These are phyloP conservation scores for Circinella minor DNA, from an alignment of 371 early-diverging fungal species.

Conservation along the genomic window DNA sequence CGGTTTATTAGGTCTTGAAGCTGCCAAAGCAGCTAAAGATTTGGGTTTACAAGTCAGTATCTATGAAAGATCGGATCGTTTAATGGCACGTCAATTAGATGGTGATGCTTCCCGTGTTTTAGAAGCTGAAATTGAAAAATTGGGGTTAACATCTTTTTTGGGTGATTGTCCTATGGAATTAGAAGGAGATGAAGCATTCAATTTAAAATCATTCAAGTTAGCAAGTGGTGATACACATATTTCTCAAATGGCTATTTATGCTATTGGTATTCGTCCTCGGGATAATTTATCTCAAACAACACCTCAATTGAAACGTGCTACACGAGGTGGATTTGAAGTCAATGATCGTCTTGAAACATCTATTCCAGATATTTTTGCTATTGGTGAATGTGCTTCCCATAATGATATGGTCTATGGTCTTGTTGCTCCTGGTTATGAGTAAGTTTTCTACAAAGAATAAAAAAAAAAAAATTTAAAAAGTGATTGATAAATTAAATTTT, in stretches of 20 bases:
- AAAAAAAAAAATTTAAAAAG: too few relatives aligned
- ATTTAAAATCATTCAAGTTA: conserved; percentile 13
- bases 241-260: conserved; percentile 60
- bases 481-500: too few relatives aligned
- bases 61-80: conserved; percentile 56
- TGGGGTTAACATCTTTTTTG: conserved; percentile 47
- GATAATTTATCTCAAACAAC: conserved; percentile 58
- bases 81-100: conserved; percentile 67
- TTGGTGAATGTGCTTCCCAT: conserved; percentile 67
- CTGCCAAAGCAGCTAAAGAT: conserved; percentile 67
- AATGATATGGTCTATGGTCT: conserved; percentile 61
- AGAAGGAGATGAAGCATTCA: conserved; percentile 14
- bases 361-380: conserved; percentile 58
- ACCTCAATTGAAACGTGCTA: conserved; percentile 34
- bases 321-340: conserved; percentile 64
- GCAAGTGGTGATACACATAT: conserved; percentile 31
- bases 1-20: conserved; percentile 72
- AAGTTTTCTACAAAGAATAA: conserved; percentile 14
- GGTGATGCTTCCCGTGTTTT: conserved; percentile 53
- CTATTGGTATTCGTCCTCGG: conserved; percentile 64
- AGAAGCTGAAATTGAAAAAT: conserved; percentile 54
- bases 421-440: conserved; percentile 71
- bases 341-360: conserved; percentile 55
- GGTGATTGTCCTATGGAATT: conserved; percentile 44
- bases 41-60: conserved; percentile 58